Base-by-base conservation (phyloP, 2,329 filamentous ascomycete genomes). In the Verticillium dahliae region DNA sequence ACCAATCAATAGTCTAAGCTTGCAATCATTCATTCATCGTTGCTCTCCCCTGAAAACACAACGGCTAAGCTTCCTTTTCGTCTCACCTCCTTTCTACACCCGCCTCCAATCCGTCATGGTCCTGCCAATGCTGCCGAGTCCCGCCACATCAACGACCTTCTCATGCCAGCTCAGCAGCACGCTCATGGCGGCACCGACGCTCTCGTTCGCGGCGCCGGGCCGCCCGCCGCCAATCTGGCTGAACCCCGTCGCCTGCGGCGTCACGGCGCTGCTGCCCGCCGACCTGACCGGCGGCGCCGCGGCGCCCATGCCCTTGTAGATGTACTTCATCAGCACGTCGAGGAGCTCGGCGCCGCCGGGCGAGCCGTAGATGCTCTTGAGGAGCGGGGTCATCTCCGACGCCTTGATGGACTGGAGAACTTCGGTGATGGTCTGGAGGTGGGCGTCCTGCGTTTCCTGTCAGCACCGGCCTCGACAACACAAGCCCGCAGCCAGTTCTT, bases 101-200 rank as follows among this genome's bases (percentile, higher is more conserved):
- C 90, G 95, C 72, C 95, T 88, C 80, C 94, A 91, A 81, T 99
- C 95, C 52, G 92, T 95, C 93, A 99, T 97, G 67, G 92, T 92
- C 69, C 95, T 86, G 65, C 92, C 91, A 76, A 99, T 95, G 75
- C 90, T 92, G 55, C 95, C 95, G 67, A 92, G 82, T 31, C 95
- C 95, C 41, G 92, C 91, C 71, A 97, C 88, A 71, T 99, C 95
- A 4, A 98, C 92, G 65, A 97, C 85, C 84, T 97, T 99, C 81
- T 99, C 95, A 74, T 99, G 95, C 95, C 95, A 99, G 77, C 92
- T 97, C 67, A 99, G 80, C 73, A 99, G 76, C 59, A 99, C 95
- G 73, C 95, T 98, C 95, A 98, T 98, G 60, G 89, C 90, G 62
- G 92, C 89, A 39, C 91, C 90, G 65, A 91, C 88, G 56, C 91